Evolutionary conservation across 2,329 filamentous ascomycete species (phyloP), one percentile per base, ranked within the genome.

Genomic region (Aspergillus carbonarius): DNA sequence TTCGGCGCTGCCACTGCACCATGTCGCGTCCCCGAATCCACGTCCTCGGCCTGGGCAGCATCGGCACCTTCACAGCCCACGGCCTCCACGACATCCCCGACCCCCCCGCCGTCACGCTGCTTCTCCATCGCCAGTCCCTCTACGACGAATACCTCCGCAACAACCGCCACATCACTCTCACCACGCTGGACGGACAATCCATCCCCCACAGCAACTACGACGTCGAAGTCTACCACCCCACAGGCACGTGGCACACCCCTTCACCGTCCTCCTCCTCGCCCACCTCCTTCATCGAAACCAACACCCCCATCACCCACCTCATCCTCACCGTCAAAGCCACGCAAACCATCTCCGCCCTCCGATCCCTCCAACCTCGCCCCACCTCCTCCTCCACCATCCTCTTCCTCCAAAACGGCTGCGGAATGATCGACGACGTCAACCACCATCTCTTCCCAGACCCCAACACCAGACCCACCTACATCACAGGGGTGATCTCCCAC

Each of bases 31-130:
- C 37, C 37, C 37, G 37, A 5, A 48, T 60, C 20, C 85, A 92
- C 68, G 80, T 96, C 51, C 77, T 96, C 4, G 92, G 92, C 5
- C 72, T 88, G 4, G 92, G 91, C 20, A 93, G 90, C 68, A 81
- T 96, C 8, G 91, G 92, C 13, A 85, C 85, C 50, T 82, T 96
- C n/a, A 85, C 91, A 60, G 91, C 91, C 30, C 86, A 87, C 69
- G 84, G 84, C 18, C 78, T 96, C 8, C 82, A 84, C 18, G 81
- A 83, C 34, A 77, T 85, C 3, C 78, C 80, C 2, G 72, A 83
- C 13, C 79, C 81, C 3, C 89, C 90, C 3, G 87, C 88, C 0
- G 82, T 95, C 40, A 92, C 90, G 0, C 81, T 96, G 5, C 82
- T 95, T n/a, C 82, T 93, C 15, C 88, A 92, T 67, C 81, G 78